A percentile compares a stretch with the other conserved stretches of the same genome.
Conservation (phyloP, 2,329 filamentous ascomycete species). For the Akanthomyces uredinophilus region DNA sequence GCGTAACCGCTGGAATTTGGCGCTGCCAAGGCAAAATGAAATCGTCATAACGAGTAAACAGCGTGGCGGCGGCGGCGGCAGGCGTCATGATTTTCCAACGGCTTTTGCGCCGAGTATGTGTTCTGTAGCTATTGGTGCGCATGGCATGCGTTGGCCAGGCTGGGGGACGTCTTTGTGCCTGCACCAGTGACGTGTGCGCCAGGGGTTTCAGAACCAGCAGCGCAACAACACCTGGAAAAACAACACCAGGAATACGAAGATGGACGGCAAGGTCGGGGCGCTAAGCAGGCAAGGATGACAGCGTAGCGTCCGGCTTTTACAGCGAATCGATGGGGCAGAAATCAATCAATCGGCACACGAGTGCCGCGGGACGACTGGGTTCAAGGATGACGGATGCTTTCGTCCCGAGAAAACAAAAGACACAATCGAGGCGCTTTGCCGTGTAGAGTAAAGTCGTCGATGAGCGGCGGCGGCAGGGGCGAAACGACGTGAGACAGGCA, state of each 20-base stretch:
- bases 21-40: not conserved
- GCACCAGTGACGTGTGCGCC: not conserved
- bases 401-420: not conserved
- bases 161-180: not conserved
- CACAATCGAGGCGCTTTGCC: not conserved
- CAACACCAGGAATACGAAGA: not conserved
- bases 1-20: not conserved
- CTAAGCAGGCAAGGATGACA: not conserved
- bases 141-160: too few relatives aligned
- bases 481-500: not conserved
- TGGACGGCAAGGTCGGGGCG: conserved; percentile 3
- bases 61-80: too few relatives aligned
- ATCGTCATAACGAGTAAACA: too few relatives aligned
- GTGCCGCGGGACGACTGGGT: not conserved
- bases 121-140: too few relatives aligned
- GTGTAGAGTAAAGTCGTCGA: not conserved
- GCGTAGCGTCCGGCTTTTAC: not conserved
- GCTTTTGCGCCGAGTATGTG: too few relatives aligned
- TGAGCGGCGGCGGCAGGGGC: not conserved
- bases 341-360: conserved; percentile 4
- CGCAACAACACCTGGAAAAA: not conserved
- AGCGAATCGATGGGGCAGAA: not conserved
- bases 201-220: not conserved
- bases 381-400: not conserved
- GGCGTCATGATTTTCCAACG: too few relatives aligned